A percentile compares a stretch with the other conserved stretches of the same genome.
Evolutionary conservation across 306 rosid species (phyloP).

Genomic region (Casuarina glauca): DNA sequence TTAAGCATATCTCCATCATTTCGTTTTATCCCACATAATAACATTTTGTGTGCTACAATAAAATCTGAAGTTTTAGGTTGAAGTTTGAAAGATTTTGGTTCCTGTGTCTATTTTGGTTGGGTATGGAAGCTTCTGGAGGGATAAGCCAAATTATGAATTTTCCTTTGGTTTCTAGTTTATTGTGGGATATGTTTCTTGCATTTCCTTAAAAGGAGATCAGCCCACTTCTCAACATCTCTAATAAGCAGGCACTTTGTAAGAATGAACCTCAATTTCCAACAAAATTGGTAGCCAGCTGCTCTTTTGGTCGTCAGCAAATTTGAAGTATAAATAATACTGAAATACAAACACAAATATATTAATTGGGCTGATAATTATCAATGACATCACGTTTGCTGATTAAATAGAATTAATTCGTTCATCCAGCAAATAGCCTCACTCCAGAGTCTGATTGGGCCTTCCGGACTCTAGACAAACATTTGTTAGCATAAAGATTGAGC

Average conservation of each 20-base stretch:
- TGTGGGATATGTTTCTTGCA: not conserved
- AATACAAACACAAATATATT: not conserved
- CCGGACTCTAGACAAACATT: not conserved
- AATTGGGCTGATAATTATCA: not conserved
- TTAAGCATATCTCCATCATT: not conserved
- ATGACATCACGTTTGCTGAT: not conserved
- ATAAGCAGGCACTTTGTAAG: not conserved
- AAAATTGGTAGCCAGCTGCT: not conserved
- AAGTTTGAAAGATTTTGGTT: not conserved
- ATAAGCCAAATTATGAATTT: not conserved
- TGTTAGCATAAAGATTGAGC: not conserved
- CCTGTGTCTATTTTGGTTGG: not conserved
- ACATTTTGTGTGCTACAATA: not conserved
- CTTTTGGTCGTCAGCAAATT: not conserved
- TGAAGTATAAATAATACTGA: not conserved
- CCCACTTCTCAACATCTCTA: not conserved
- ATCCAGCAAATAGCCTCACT: constrained; percentile 4
- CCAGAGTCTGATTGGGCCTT: not conserved
- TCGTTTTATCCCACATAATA: not conserved
- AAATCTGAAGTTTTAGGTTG: not conserved
- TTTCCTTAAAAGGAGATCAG: not conserved
- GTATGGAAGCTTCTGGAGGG: not conserved
- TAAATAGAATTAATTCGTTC: not conserved
- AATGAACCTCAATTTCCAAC: not conserved
- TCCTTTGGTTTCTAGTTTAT: not conserved